Conservation (phyloP, 768 basidiomycete genomes). For the Lentinula detonsa region DNA sequence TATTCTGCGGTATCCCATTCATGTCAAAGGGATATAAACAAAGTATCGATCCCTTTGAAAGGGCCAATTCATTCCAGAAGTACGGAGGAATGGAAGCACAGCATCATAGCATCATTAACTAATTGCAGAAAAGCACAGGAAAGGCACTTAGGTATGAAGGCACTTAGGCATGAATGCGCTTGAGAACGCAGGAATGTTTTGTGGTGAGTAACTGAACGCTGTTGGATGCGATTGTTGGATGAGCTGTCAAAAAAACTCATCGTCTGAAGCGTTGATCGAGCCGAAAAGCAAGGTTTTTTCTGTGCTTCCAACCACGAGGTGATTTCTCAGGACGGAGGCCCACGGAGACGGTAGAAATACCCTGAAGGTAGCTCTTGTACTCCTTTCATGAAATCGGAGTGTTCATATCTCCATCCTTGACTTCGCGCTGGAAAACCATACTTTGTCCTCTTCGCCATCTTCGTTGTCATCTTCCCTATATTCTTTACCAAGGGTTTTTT, state of each 20-base stretch:
- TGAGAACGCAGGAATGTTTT: neutral
- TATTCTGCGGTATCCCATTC: too few species aligned
- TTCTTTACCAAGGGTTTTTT: constrained; percentile 13
- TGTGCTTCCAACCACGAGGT: constrained; percentile 26
- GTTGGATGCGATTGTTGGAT: neutral
- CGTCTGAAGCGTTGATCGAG: neutral
- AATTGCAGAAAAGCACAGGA: too few species aligned
- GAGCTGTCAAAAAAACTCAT: neutral
- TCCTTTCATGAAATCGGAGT: constrained; percentile 29
- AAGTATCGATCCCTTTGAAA: too few species aligned
- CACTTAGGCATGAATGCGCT: too few species aligned
- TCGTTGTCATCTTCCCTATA: constrained; percentile 14
- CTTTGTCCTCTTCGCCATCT: constrained; percentile 10
- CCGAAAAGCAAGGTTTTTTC: constrained; percentile 24
- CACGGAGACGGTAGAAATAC: constrained; percentile 21
- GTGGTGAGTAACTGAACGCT: neutral
- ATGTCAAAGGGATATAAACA: too few species aligned
- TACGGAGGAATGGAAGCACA: too few species aligned
- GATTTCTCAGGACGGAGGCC: constrained; percentile 29
- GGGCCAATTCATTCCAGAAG: too few species aligned
- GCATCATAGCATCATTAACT: too few species aligned
- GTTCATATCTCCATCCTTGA: constrained; percentile 19
- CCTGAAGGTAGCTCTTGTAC: constrained; percentile 24
- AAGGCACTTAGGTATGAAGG: too few species aligned
- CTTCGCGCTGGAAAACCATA: constrained; percentile 24